Base-by-base conservation (phyloP, 202 grass and related monocot genomes). In the Sporobolus alterniflorus region DNA sequence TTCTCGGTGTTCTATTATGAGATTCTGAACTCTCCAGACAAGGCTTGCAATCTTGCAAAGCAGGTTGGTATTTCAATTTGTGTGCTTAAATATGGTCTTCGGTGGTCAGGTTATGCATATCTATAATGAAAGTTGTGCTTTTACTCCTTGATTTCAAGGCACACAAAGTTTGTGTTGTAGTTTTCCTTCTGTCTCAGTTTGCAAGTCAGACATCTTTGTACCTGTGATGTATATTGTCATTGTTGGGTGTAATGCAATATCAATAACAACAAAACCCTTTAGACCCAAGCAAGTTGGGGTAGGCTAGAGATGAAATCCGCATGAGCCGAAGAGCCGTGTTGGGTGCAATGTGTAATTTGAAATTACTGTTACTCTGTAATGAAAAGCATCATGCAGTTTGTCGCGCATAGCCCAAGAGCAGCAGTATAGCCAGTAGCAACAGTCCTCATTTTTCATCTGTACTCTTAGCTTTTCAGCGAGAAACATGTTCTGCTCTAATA, bases 1-100 rank as follows among this genome's bases (percentile, higher is more conserved):
- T 96, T 91, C 49, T 93, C 90, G 11, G 93, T 96, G 41, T 93
- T 96, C 88, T 91, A 96, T 57, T 96, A 96, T 7, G 90, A 96
- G 77, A 96, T 96, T 77, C 77, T 93, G 9, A 91, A 91, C 70
- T 93, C 90, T 13, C 88, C 93, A 46, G 90, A 93, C 69, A 87
- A 92, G 65, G 93, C 93, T 77, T 89, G 90, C 86, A 89, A 81
- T 40, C 85, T 96, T 79, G 90, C 90, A n/a, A 96, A 93, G 79
- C 85, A 93, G 90, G 93, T 96, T 75, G 40, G 52, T 57, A 2
- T 39, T 39, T 39, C 36, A 6, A 39, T 39, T 39, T 39, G 4
- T 39, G 4, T 39, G 36, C 8, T n/a, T n/a, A n/a, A n/a, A 39
- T 8, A 39, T 39, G 36, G 36, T 39, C 8, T 39, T 6, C 36